phyloP scores from a whole-genome alignment of 495 filamentous ascomycete genomes.

The Xylaria nigripes region DNA sequence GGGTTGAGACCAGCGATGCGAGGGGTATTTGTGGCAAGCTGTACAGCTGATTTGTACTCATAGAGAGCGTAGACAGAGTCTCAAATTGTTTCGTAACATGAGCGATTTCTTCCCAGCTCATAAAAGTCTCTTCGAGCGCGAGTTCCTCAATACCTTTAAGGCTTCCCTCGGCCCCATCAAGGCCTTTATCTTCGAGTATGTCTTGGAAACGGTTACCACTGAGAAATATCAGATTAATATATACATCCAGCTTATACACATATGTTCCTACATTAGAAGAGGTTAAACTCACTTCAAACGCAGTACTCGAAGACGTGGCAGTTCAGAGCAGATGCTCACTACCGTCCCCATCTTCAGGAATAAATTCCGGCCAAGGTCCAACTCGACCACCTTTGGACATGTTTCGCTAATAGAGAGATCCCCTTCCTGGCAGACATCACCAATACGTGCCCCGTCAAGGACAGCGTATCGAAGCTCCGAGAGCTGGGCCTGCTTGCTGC shows the following conservation, averaged over 20 bases:
- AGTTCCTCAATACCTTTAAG: slow-evolving; percentile 59
- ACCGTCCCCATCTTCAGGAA: slow-evolving; percentile 59
- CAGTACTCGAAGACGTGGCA: slow-evolving; percentile 55
- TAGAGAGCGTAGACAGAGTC: slow-evolving; percentile 47
- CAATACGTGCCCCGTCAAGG: slow-evolving; percentile 65
- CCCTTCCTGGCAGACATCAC: slow-evolving; percentile 24
- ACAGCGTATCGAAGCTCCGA: slow-evolving; percentile 71
- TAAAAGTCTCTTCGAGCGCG: slow-evolving; percentile 62
- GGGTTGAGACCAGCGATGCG: slow-evolving; percentile 35
- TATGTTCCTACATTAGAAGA: background rate
- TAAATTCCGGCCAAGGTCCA: slow-evolving; percentile 82
- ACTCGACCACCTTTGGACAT: slow-evolving; percentile 62
- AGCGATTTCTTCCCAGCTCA: slow-evolving; percentile 63
- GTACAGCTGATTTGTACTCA: slow-evolving; percentile 41
- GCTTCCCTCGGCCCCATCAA: slow-evolving; percentile 24
- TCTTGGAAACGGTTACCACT: slow-evolving; percentile 71
- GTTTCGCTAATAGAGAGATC: slow-evolving; percentile 37
- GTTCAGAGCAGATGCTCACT: slow-evolving; percentile 56
- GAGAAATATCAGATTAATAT: slow-evolving; percentile 6
- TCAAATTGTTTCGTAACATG: slow-evolving; percentile 47
- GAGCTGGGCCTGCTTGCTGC: slow-evolving; percentile 66
- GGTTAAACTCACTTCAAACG: slow-evolving; percentile 55
- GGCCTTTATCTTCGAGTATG: slow-evolving; percentile 26
- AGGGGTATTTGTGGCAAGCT: slow-evolving; percentile 36
- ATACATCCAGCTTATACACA: background rate